These are phyloP conservation scores for Candida gorgasii DNA, from an alignment of 805 yeast genomes.

Conservation along the genomic window DNA sequence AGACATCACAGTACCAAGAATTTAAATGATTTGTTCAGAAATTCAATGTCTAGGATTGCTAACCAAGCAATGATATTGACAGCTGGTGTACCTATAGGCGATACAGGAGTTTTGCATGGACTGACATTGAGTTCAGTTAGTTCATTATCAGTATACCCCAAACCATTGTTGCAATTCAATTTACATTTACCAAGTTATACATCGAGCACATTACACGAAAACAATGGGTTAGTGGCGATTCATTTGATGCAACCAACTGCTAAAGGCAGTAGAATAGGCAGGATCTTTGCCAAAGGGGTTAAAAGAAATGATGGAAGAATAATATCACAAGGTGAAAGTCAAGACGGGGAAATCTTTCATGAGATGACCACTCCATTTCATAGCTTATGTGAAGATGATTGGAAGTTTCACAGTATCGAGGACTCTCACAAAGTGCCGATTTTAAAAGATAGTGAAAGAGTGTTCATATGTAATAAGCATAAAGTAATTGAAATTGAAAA, in stretches of 20 bases:
- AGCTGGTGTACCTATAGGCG: slow-evolving; percentile 24
- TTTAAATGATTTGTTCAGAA: slow-evolving; percentile 21
- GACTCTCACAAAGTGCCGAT: slow-evolving; percentile 50
- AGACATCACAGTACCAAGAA: slow-evolving; percentile 1
- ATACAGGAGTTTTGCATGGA: slow-evolving; percentile 49
- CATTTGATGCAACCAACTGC: slow-evolving; percentile 69
- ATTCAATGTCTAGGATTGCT: slow-evolving; percentile 38
- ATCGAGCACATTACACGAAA: slow-evolving; percentile 60
- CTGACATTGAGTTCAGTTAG: slow-evolving; percentile 85
- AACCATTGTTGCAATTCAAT: slow-evolving; percentile 81
- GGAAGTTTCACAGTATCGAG: slow-evolving; percentile 26
- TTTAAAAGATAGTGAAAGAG: slow-evolving; percentile 55
- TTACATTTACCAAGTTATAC: slow-evolving; percentile 85
- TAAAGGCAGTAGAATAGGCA: slow-evolving; percentile 58
- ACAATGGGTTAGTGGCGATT: slow-evolving; percentile 58
- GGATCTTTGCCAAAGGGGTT: slow-evolving; percentile 59
- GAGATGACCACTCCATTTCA: slow-evolving; percentile 60
- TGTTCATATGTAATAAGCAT: slow-evolving; percentile 59
- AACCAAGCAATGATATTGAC: slow-evolving; percentile 47
- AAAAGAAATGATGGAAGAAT: slow-evolving; percentile 40
- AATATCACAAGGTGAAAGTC: slow-evolving; percentile 24
- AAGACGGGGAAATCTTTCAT: slow-evolving; percentile 40
- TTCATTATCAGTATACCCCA: slow-evolving; percentile 76
- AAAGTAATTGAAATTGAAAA: slow-evolving; percentile 64
- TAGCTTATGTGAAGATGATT: slow-evolving; percentile 26